These are phyloP conservation scores for Nicotiana undulata DNA, from an alignment of 257 asterid species.

Conservation along the genomic window DNA sequence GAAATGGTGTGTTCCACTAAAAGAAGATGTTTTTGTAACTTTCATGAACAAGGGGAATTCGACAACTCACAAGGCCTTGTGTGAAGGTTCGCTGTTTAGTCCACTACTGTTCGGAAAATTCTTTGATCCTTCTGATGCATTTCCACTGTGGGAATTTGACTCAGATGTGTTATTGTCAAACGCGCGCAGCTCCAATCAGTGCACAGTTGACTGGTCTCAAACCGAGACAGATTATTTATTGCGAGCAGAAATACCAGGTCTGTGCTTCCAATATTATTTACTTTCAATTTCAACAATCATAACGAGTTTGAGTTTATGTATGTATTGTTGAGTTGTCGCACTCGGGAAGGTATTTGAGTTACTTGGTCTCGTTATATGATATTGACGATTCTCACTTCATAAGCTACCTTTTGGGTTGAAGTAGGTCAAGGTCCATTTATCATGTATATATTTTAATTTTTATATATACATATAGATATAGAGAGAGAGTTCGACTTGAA, in stretches of 20 bases:
- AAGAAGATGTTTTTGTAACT: conserved; percentile 44
- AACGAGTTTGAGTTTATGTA: no score
- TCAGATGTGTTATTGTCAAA: conserved; percentile 36
- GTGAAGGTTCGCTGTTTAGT: conserved; percentile 54
- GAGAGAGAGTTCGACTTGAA: no score
- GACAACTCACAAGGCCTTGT: conserved; percentile 27
- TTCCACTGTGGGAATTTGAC: conserved; percentile 84
- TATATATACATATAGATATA: no score
- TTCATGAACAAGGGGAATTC: conserved; percentile 38
- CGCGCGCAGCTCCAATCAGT: conserved; percentile 16
- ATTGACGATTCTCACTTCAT: no score
- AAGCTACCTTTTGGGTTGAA: no score
- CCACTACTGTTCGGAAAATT: conserved; percentile 74
- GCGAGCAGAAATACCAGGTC: conserved; percentile 62
- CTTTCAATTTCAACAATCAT: background rate
- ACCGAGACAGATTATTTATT: conserved; percentile 44
- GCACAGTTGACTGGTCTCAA: conserved; percentile 56
- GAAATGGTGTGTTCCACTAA: conserved; percentile 69
- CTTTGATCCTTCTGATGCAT: conserved; percentile 93
- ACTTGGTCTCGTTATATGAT: no score
- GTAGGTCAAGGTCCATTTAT: no score
- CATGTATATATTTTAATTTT: background rate
- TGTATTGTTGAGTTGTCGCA: no score
- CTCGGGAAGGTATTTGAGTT: no score
- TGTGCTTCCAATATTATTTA: conserved; percentile 8